Evolutionary conservation across 345 rosid species (phyloP).

Genomic region (Psidium friedrichsthalianum): DNA sequence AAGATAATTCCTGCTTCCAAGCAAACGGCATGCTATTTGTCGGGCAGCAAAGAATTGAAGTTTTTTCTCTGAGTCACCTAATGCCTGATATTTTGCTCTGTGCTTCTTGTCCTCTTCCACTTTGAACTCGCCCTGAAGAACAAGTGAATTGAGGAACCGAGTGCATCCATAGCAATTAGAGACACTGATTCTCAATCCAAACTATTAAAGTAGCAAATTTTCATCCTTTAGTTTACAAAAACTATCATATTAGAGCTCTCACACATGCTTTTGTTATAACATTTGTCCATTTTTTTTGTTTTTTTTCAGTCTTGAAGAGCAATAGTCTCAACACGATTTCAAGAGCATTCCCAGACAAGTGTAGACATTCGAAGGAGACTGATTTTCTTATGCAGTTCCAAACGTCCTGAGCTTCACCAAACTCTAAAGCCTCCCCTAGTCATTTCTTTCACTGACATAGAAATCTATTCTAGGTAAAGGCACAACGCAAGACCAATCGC

Average conservation of each 20-base stretch:
- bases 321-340: neutral
- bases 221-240: neutral
- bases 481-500: neutral
- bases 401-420: neutral
- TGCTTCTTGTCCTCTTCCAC: constrained; percentile 83
- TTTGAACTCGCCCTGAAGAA: constrained; percentile 57
- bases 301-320: neutral
- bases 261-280: neutral
- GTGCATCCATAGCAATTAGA: neutral
- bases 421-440: neutral
- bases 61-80: constrained; percentile 69
- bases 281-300: neutral
- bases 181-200: neutral
- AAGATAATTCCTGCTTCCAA: constrained; percentile 87
- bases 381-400: neutral
- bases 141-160: neutral
- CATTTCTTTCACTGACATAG: neutral
- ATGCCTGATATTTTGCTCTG: constrained; percentile 66
- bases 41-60: constrained; percentile 75
- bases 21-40: constrained; percentile 77
- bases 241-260: neutral
- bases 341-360: neutral
- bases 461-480: neutral
- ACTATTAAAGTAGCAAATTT: neutral
- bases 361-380: neutral